These are phyloP conservation scores for Cladosporium austrohemisphaericum DNA, from an alignment of 2,329 filamentous ascomycete genomes.

Conservation along the genomic window DNA sequence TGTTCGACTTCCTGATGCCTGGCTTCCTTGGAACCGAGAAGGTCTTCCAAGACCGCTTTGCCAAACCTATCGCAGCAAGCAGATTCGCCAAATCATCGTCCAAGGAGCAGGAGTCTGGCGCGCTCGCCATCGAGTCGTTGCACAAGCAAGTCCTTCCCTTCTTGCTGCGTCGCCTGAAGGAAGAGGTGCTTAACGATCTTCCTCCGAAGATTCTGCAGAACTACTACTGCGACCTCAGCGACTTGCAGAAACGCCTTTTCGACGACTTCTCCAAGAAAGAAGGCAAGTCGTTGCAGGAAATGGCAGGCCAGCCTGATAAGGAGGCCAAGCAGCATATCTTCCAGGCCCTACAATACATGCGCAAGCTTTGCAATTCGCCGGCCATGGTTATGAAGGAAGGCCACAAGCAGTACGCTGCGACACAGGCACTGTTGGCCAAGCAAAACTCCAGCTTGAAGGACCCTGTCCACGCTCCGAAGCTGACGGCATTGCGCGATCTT, in stretches of 20 bases:
- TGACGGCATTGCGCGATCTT: slow-evolving; percentile 83
- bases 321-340: slow-evolving; percentile 98
- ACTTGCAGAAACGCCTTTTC: slow-evolving; percentile 90
- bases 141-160: slow-evolving; percentile 98
- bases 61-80: slow-evolving; percentile 90
- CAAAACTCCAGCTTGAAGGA: slow-evolving; percentile 82
- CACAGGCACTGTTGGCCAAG: slow-evolving; percentile 72
- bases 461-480: slow-evolving; percentile 83
- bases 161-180: slow-evolving; percentile 90
- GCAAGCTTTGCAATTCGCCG: slow-evolving; percentile 96
- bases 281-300: slow-evolving; percentile 78
- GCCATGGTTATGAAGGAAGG: slow-evolving; percentile 93
- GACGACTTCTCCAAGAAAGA: slow-evolving; percentile 96
- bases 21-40: slow-evolving; percentile 95
- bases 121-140: slow-evolving; percentile 92
- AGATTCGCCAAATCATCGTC: slow-evolving; percentile 96
- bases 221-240: slow-evolving; percentile 97
- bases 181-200: slow-evolving; percentile 92
- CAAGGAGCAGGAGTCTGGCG: slow-evolving; percentile 95
- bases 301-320: slow-evolving; percentile 80
- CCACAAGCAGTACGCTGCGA: slow-evolving; percentile 84
- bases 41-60: slow-evolving; percentile 93
- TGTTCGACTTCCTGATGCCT: slow-evolving; percentile 99
- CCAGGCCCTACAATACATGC: slow-evolving; percentile 98
- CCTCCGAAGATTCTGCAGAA: slow-evolving; percentile 98